Conservation (phyloP, 805 yeast species). For the Grigorovia yakushimaensis region DNA sequence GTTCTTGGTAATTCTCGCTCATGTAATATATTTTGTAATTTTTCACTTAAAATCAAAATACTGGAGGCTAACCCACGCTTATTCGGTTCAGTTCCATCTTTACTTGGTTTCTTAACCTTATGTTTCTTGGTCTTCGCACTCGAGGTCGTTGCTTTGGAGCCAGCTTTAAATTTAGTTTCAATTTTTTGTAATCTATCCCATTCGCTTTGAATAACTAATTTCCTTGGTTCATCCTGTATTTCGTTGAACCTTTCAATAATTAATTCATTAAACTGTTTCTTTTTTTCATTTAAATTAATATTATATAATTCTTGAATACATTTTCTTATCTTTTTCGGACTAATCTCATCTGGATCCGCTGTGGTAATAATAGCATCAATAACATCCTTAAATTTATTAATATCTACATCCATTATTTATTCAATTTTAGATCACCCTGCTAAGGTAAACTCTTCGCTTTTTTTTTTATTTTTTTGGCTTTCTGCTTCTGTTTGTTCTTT, state of each 20-base stretch:
- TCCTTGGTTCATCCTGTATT: conserved; percentile 31
- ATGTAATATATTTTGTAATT: conserved; percentile 42
- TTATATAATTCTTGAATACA: conserved; percentile 65
- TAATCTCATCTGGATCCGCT: conserved; percentile 57
- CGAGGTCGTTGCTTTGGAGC: conserved; percentile 3
- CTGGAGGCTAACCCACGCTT: conserved; percentile 26
- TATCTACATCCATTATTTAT: not conserved
- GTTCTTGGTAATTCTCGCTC: conserved; percentile 46
- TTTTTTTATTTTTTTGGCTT: too few relatives aligned
- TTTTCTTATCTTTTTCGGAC: conserved; percentile 60
- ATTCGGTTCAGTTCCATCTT: not conserved
- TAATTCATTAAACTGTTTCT: conserved; percentile 49
- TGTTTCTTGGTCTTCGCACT: conserved; percentile 11
- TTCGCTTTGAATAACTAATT: conserved; percentile 26
- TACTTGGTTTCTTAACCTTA: conserved; percentile 3
- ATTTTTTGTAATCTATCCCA: conserved; percentile 18
- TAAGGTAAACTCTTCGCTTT: not conserved
- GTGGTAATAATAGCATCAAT: conserved; percentile 68
- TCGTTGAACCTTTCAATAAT: conserved; percentile 49
- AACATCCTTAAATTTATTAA: conserved; percentile 33
- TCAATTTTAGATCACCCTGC: too few relatives aligned
- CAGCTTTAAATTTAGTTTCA: not conserved
- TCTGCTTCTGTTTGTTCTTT: too few relatives aligned
- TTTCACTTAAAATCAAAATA: conserved; percentile 41
- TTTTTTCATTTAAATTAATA: conserved; percentile 39